A percentile compares a stretch with the other conserved stretches of the same genome.
phyloP scores from a whole-genome alignment of 1,139 yeast species.

The Pichia sp. region DNA sequence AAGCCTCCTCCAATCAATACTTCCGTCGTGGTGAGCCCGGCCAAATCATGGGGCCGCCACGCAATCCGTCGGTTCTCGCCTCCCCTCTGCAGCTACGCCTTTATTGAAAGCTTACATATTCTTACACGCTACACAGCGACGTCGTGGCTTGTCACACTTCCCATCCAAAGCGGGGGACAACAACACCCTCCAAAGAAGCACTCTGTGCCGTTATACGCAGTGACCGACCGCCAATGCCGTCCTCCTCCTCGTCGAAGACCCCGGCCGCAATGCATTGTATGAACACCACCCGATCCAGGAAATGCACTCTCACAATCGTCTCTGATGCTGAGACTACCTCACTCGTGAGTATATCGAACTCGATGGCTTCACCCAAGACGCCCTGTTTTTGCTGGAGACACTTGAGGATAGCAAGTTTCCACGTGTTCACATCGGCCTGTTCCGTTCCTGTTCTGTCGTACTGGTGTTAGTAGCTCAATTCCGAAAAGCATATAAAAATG shows the following conservation, averaged over 20 bases:
- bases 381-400: slow-evolving; percentile 39
- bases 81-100: neutral
- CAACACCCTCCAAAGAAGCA: slow-evolving; percentile 13
- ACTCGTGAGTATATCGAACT: slow-evolving; percentile 36
- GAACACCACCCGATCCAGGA: slow-evolving; percentile 21
- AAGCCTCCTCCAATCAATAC: neutral
- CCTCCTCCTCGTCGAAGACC: slow-evolving; percentile 23
- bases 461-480: neutral
- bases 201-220: slow-evolving; percentile 23
- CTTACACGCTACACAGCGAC: no score
- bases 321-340: slow-evolving; percentile 3
- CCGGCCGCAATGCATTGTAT: slow-evolving; percentile 26
- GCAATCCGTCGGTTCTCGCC: neutral
- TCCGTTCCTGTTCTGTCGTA: slow-evolving; percentile 5
- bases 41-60: neutral
- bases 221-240: slow-evolving; percentile 24
- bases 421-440: slow-evolving; percentile 36
- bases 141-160: neutral
- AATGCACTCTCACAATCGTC: slow-evolving; percentile 25
- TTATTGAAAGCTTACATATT: neutral
- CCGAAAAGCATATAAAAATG: neutral
- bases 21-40: neutral
- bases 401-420: slow-evolving; percentile 37
- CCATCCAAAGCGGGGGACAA: neutral
- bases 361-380: slow-evolving; percentile 39